Percentiles rank a stretch among this genome's conserved stretches.
phyloP scores from a whole-genome alignment of 176 grass and related monocot genomes.

The Juncus effusus region DNA sequence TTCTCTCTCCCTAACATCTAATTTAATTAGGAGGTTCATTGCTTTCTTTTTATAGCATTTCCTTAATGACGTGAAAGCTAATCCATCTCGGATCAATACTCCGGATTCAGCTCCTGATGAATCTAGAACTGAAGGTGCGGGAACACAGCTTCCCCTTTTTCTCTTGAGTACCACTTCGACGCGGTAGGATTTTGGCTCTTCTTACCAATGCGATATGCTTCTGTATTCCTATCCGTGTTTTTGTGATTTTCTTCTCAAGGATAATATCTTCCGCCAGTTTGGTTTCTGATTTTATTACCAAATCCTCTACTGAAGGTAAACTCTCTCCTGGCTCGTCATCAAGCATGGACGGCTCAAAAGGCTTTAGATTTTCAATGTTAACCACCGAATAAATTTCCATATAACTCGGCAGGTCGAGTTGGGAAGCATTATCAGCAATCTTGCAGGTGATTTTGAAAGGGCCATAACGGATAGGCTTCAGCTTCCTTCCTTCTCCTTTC shows the following conservation, averaged over 20 bases:
- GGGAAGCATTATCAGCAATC: neutral
- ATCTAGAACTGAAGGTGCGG: neutral
- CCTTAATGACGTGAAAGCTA: too few species aligned
- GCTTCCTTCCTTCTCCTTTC: neutral
- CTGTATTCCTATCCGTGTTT: neutral
- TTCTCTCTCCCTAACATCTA: too few species aligned
- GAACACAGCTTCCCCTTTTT: neutral
- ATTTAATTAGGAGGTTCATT: too few species aligned
- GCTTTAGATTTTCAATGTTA: conserved; percentile 6
- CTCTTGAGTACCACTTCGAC: neutral
- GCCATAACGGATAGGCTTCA: too few species aligned
- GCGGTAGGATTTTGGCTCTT: neutral
- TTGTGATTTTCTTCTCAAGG: neutral
- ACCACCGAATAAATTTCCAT: conserved; percentile 9
- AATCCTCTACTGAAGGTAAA: conserved; percentile 4
- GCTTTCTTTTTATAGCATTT: too few species aligned
- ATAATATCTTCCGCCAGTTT: neutral
- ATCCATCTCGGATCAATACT: too few species aligned
- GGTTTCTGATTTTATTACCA: neutral
- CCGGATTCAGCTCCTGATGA: too few species aligned
- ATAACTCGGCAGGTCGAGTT: neutral
- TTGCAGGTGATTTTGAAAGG: too few species aligned
- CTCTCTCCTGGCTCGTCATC: conserved; percentile 2
- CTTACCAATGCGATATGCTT: neutral
- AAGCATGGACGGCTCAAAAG: neutral